Evolutionary conservation across 164 flowering plant genomes (phyloP).

Genomic region (Santalum album): DNA sequence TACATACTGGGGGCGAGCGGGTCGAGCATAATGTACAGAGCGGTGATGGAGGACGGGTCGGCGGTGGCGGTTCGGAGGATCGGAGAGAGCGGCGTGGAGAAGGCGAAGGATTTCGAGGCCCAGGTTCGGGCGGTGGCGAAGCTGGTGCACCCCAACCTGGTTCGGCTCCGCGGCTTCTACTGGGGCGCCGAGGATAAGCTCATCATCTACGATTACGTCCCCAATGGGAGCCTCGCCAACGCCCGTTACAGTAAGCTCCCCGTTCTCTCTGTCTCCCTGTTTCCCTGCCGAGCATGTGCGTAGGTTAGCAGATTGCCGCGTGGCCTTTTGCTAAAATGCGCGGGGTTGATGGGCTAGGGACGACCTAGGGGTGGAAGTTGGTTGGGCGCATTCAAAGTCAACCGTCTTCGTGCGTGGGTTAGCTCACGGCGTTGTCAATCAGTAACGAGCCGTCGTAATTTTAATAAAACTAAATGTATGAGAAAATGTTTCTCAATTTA

Average conservation of each 20-base stretch:
- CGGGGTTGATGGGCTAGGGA: not conserved
- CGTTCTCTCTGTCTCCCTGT: not conserved
- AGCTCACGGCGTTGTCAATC: too few species aligned
- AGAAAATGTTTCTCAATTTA: too few species aligned
- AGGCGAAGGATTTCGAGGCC: slow-evolving; percentile 71
- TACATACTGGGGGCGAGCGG: slow-evolving; percentile 86
- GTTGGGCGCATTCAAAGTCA: not conserved
- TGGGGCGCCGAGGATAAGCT: slow-evolving; percentile 96
- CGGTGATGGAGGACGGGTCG: slow-evolving; percentile 61
- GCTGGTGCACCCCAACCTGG: slow-evolving; percentile 78
- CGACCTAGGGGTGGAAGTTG: not conserved
- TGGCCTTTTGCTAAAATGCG: slow-evolving; percentile 12
- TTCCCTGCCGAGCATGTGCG: not conserved
- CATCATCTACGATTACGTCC: slow-evolving; percentile 78
- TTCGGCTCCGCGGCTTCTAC: slow-evolving; percentile 73
- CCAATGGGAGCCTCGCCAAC: slow-evolving; percentile 85
- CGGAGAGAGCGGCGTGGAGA: slow-evolving; percentile 55
- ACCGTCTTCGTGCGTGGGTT: too few species aligned
- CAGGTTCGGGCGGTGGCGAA: slow-evolving; percentile 67
- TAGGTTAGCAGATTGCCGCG: slow-evolving; percentile 1
- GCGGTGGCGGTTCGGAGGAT: slow-evolving; percentile 54
- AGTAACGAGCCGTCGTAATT: too few species aligned
- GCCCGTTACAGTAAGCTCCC: slow-evolving; percentile 63
- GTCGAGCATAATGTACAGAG: slow-evolving; percentile 88
- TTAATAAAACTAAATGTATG: too few species aligned